Evolutionary conservation across 495 filamentous ascomycete genomes (phyloP).

Genomic region (Glonium stellatum): DNA sequence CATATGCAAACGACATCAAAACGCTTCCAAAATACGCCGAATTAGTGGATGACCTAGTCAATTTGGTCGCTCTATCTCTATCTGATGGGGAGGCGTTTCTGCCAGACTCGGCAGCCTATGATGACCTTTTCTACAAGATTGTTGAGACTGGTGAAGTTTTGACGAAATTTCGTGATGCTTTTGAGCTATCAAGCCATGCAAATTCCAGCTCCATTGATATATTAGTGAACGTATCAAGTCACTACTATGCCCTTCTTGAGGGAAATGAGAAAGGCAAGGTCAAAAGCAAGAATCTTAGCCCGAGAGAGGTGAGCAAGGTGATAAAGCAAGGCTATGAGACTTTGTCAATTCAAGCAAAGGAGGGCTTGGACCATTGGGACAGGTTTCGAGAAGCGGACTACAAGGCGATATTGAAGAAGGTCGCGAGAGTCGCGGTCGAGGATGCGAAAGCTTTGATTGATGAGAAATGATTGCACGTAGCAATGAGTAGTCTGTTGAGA

Average conservation of each 20-base stretch:
- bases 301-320: slow-evolving; percentile 75
- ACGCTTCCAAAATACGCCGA: slow-evolving; percentile 50
- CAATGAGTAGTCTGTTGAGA: neutral
- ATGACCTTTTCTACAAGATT: slow-evolving; percentile 97
- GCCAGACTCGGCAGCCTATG: slow-evolving; percentile 81
- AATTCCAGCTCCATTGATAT: slow-evolving; percentile 65
- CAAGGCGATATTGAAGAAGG: slow-evolving; percentile 63
- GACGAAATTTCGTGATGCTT: slow-evolving; percentile 73
- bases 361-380: slow-evolving; percentile 75
- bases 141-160: slow-evolving; percentile 85
- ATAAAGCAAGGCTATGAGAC: slow-evolving; percentile 97
- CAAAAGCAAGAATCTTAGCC: slow-evolving; percentile 57
- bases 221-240: slow-evolving; percentile 73
- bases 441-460: slow-evolving; percentile 49
- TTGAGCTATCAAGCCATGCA: slow-evolving; percentile 47
- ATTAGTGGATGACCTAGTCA: slow-evolving; percentile 65
- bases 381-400: slow-evolving; percentile 70
- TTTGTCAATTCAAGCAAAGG: slow-evolving; percentile 75
- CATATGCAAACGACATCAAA: slow-evolving; percentile 70
- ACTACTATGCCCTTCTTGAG: slow-evolving; percentile 78
- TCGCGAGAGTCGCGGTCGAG: slow-evolving; percentile 66
- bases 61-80: slow-evolving; percentile 80
- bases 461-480: neutral
- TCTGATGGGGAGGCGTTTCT: slow-evolving; percentile 85
- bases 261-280: slow-evolving; percentile 49